Evolutionary conservation across 2,329 filamentous ascomycete genomes (phyloP).

Genomic region (Colletotrichum sp.): DNA sequence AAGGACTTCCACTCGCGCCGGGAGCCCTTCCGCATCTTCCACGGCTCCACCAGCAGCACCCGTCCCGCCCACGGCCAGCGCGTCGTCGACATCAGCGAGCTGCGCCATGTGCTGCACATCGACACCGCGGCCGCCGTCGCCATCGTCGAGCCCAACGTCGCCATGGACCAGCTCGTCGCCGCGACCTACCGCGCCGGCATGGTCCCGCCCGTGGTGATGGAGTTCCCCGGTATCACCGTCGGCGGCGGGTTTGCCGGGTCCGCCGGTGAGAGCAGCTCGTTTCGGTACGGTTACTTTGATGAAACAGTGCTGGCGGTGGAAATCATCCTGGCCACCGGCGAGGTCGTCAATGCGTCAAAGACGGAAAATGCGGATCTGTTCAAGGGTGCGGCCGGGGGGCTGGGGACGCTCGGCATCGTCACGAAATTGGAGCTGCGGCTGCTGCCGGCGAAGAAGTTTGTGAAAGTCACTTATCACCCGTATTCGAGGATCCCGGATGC

Average conservation of each 20-base stretch:
- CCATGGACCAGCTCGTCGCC: constrained; percentile 68
- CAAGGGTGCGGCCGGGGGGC: constrained; percentile 66
- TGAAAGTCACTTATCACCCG: constrained; percentile 63
- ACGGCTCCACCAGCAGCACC: constrained; percentile 80
- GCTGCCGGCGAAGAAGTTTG: constrained; percentile 57
- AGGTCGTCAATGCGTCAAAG: constrained; percentile 59
- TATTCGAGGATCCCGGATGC: constrained; percentile 42
- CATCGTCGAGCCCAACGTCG: constrained; percentile 73
- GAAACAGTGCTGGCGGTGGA: constrained; percentile 66
- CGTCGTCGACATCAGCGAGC: constrained; percentile 69
- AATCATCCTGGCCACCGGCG: constrained; percentile 68
- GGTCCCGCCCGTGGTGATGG: constrained; percentile 71
- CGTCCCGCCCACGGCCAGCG: constrained; percentile 59
- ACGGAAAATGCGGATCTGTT: constrained; percentile 65
- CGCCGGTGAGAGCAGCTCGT: constrained; percentile 72
- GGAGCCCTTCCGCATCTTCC: constrained; percentile 74
- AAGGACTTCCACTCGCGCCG: constrained; percentile 46
- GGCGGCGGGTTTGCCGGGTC: constrained; percentile 73
- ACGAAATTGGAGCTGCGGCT: constrained; percentile 68
- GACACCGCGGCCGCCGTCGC: constrained; percentile 59
- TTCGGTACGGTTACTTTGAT: constrained; percentile 71
- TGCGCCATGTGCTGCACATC: constrained; percentile 67
- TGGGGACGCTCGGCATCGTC: constrained; percentile 71
- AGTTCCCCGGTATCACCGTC: constrained; percentile 75
- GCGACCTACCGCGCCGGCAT: constrained; percentile 61